Evolutionary conservation across 768 basidiomycete genomes (phyloP).

Genomic region (Clitopilus hobsonii): DNA sequence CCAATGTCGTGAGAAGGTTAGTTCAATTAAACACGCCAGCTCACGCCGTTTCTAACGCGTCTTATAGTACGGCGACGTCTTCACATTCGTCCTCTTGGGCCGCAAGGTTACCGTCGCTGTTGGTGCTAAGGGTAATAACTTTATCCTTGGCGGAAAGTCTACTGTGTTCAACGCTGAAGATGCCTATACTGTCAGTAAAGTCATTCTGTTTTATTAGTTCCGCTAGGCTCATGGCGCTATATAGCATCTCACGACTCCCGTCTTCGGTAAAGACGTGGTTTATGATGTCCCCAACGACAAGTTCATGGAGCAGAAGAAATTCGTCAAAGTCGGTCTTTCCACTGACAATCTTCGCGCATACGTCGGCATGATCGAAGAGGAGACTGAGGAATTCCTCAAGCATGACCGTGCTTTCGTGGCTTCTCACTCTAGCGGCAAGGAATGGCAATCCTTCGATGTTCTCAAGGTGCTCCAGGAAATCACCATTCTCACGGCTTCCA

Average conservation of each 20-base stretch:
- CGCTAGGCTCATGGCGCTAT: background rate
- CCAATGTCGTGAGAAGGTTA: conserved; percentile 71
- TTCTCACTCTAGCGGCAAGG: conserved; percentile 65
- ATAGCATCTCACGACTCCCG: conserved; percentile 87
- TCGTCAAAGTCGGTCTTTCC: conserved; percentile 93
- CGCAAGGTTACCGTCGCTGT: conserved; percentile 88
- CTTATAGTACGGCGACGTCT: conserved; percentile 88
- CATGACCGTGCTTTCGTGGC: conserved; percentile 58
- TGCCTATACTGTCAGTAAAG: conserved; percentile 74
- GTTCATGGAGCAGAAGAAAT: conserved; percentile 99
- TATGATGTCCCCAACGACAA: conserved; percentile 95
- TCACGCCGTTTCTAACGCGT: background rate
- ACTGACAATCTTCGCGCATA: conserved; percentile 89
- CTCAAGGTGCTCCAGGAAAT: conserved; percentile 77
- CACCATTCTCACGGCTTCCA: conserved; percentile 90
- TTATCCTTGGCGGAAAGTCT: conserved; percentile 91
- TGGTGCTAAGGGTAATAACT: conserved; percentile 89
- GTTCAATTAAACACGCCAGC: conserved; percentile 5
- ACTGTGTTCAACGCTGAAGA: conserved; percentile 93
- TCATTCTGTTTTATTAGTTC: background rate
- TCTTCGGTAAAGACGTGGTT: conserved; percentile 96
- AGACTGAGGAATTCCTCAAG: conserved; percentile 66
- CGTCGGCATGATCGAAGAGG: conserved; percentile 72
- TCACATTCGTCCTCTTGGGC: conserved; percentile 90
- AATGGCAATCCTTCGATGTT: conserved; percentile 77